A percentile compares a stretch with the other conserved stretches of the same genome.
Conservation (phyloP, 1,284 basidiomycete species). For the Amylostereum areolatum region DNA sequence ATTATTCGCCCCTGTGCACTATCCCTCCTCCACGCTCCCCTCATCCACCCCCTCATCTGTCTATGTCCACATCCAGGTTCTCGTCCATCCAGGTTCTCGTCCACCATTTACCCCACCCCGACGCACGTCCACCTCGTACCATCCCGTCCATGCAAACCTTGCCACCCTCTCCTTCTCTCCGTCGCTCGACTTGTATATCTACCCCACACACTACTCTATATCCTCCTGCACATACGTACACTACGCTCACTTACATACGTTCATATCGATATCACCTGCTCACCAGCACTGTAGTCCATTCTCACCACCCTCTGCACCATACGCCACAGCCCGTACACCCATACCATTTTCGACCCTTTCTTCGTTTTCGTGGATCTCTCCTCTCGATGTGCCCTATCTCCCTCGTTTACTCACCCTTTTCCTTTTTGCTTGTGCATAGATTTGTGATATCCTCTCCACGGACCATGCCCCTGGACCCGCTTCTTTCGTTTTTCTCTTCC, state of each 20-base stretch:
- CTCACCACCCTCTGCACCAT: neutral
- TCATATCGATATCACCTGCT: neutral
- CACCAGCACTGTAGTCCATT: neutral
- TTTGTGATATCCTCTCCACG: neutral
- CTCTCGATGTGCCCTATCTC: no score
- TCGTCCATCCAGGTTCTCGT: neutral
- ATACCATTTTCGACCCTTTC: no score
- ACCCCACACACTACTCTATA: neutral
- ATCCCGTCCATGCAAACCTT: neutral
- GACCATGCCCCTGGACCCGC: neutral
- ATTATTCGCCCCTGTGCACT: no score
- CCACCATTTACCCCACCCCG: neutral
- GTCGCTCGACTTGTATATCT: neutral
- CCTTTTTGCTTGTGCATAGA: neutral
- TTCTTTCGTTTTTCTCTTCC: neutral
- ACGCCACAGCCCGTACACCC: neutral
- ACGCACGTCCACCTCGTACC: neutral
- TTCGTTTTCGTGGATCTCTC: no score
- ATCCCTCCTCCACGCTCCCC: no score
- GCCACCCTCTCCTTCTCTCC: neutral
- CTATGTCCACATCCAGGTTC: neutral
- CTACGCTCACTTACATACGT: neutral
- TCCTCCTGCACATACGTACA: conserved; percentile 3
- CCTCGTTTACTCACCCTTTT: no score
- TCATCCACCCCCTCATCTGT: neutral